Base-by-base conservation (phyloP, 371 early-diverging fungal species). In the Parasitella parasitica region DNA sequence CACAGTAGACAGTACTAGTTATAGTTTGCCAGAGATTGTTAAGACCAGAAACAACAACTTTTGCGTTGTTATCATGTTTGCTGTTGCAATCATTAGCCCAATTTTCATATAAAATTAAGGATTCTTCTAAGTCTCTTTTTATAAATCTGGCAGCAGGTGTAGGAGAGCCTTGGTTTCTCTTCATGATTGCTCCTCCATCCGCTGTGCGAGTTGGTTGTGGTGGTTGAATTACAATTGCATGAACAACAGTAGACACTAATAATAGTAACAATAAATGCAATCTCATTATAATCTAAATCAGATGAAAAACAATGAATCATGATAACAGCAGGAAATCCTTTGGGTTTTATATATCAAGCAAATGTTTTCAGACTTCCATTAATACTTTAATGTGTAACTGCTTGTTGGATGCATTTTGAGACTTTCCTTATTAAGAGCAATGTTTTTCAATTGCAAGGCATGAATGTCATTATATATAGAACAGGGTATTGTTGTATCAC, bases 1-100 rank as follows among this genome's bases (percentile, higher is more conserved):
- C 71, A 54, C 71, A 71, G 34, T 71, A 66, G 3, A 71, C 67
- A 9, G 71, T 71, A 13, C 24, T 62, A 39, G 71, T 71, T 9
- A 66, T 54, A 6, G 71, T 71, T 53, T 66, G 55, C 71, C 71
- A 66, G 11, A 71, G 64, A 18, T 53, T 54, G 30, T 66, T 60
- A 3, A 66, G n/a, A 32, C 43, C 58, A 34, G 63, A 63, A 15
- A 63, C 59, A 36, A 63, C 70, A 20, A 63, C 36, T 2, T 66
- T 49, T 1, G 36, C 66, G 27, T 63, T 26, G 27, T 63, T 60
- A 13, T 59, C 36, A 26, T 51, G 30, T 7, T 57, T 27, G 4
- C 55, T 13, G 30, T 53, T 61, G 32, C 71, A 71, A 6, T 34
- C 60, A 56, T 35, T 36, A 4, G 71, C 71, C 71, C 71, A 71